A percentile compares a stretch with the other conserved stretches of the same genome.
Conservation (phyloP, 1,284 basidiomycete genomes). For the Porogramme epimiltina region DNA sequence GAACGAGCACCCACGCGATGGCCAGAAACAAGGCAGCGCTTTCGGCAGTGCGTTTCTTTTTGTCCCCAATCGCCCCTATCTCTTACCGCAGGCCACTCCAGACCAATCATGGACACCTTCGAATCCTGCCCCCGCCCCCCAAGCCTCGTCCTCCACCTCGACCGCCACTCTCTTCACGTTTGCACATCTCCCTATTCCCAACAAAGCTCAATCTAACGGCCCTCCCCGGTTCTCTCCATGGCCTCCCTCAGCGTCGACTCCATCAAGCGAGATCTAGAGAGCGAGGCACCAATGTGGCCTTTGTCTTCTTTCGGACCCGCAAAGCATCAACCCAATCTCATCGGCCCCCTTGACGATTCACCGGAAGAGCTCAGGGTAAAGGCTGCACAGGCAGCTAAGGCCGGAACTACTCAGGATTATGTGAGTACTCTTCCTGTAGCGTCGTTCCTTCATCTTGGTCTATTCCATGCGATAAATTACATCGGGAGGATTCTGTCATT, state of each 20-base stretch:
- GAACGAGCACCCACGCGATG: constrained; percentile 61
- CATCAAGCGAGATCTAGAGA: constrained; percentile 62
- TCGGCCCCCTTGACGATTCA: constrained; percentile 73
- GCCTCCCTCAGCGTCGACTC: constrained; percentile 53
- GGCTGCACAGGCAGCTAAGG: constrained; percentile 59
- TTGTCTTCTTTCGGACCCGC: constrained; percentile 80
- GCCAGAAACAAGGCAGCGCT: constrained; percentile 29
- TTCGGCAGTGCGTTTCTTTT: constrained; percentile 37
- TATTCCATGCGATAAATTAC: too few species aligned
- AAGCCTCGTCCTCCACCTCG: constrained; percentile 19
- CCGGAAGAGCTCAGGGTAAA: constrained; percentile 81
- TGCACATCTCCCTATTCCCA: constrained; percentile 25
- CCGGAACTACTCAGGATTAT: constrained; percentile 67
- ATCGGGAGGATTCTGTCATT: too few species aligned
- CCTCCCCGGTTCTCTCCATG: constrained; percentile 13
- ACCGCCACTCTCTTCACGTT: constrained; percentile 43
- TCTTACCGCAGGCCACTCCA: constrained; percentile 16
- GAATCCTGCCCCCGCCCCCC: constrained; percentile 3
- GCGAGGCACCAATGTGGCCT: constrained; percentile 82
- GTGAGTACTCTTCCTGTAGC: constrained; percentile 44
- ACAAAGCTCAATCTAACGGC: constrained; percentile 9
- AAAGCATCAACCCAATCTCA: constrained; percentile 73
- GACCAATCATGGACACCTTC: constrained; percentile 46
- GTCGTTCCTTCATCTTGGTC: too few species aligned
- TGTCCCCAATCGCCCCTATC: constrained; percentile 4